phyloP scores from a whole-genome alignment of 805 yeast species.

The Clavispora phyllophila region DNA sequence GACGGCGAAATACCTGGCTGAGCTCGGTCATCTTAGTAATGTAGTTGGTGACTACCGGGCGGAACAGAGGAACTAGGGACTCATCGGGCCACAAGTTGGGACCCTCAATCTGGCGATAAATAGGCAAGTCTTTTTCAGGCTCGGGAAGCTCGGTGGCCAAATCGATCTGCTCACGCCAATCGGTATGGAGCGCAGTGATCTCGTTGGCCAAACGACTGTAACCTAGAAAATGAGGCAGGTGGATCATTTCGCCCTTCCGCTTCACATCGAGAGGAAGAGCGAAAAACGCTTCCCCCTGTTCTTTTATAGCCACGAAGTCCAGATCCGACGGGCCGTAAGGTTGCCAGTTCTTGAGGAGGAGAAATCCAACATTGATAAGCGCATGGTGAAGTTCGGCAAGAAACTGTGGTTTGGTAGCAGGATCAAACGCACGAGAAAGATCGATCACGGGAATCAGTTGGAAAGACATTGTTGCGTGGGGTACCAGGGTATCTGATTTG shows the following conservation, averaged over 20 bases:
- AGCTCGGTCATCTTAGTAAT: conserved; percentile 43
- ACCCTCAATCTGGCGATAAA: conserved; percentile 50
- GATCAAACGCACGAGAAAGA: conserved; percentile 35
- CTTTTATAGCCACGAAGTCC: conserved; percentile 32
- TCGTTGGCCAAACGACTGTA: conserved; percentile 55
- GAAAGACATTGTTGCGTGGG: conserved; percentile 25
- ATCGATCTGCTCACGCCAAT: conserved; percentile 61
- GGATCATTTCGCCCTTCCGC: conserved; percentile 45
- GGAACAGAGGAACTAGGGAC: conserved; percentile 37
- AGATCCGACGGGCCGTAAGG: conserved; percentile 36
- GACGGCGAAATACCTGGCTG: conserved; percentile 35
- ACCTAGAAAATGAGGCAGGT: conserved; percentile 56
- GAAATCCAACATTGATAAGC: conserved; percentile 52
- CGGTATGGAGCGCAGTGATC: conserved; percentile 48
- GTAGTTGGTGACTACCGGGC: conserved; percentile 37
- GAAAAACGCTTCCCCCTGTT: conserved; percentile 41
- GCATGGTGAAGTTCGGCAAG: conserved; percentile 40
- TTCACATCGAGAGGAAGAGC: conserved; percentile 43
- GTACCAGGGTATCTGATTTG: no score
- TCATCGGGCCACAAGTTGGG: conserved; percentile 53
- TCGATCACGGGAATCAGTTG: conserved; percentile 43
- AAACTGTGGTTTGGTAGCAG: conserved; percentile 38
- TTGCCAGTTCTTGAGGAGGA: conserved; percentile 40
- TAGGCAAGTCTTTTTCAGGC: conserved; percentile 33
- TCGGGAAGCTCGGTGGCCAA: conserved; percentile 49